Evolutionary conservation across 2,329 filamentous ascomycete genomes (phyloP).

Genomic region (Leptographium wingfieldii): DNA sequence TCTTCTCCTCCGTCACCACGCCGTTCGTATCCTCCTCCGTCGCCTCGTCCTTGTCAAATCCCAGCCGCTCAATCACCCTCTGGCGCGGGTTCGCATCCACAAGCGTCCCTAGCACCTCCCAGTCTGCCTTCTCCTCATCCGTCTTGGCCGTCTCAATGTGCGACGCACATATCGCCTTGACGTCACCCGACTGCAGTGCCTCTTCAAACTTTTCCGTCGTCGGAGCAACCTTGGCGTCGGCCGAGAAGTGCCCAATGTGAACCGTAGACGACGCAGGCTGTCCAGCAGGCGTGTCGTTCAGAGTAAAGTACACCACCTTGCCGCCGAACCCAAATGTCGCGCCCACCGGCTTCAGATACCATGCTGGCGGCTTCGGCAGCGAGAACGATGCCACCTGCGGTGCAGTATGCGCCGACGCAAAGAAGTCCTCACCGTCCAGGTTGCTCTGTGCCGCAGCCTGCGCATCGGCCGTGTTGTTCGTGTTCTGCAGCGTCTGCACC

Average conservation of each 20-base stretch:
- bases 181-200: conserved; percentile 63
- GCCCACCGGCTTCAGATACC: conserved; percentile 74
- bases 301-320: conserved; percentile 67
- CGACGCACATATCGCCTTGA: conserved; percentile 66
- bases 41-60: conserved; percentile 39
- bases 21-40: conserved; percentile 17
- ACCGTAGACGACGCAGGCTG: conserved; percentile 63
- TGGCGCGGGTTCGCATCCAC: conserved; percentile 75
- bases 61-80: conserved; percentile 77
- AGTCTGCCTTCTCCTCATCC: conserved; percentile 90
- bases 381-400: conserved; percentile 86
- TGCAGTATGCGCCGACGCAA: conserved; percentile 82
- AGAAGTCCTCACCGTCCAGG: conserved; percentile 90
- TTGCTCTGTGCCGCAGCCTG: conserved; percentile 54
- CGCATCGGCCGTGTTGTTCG: conserved; percentile 54
- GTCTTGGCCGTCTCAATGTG: conserved; percentile 63
- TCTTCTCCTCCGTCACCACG: conserved; percentile 8
- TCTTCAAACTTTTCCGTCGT: conserved; percentile 80
- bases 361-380: conserved; percentile 72
- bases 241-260: conserved; percentile 74
- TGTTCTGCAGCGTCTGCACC: conserved; percentile 88
- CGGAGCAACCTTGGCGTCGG: conserved; percentile 73
- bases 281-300: conserved; percentile 43
- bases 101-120: conserved; percentile 85
- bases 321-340: conserved; percentile 94